phyloP scores from a whole-genome alignment of 1,139 yeast genomes.

The Yamadazyma kanchanaburiensis region DNA sequence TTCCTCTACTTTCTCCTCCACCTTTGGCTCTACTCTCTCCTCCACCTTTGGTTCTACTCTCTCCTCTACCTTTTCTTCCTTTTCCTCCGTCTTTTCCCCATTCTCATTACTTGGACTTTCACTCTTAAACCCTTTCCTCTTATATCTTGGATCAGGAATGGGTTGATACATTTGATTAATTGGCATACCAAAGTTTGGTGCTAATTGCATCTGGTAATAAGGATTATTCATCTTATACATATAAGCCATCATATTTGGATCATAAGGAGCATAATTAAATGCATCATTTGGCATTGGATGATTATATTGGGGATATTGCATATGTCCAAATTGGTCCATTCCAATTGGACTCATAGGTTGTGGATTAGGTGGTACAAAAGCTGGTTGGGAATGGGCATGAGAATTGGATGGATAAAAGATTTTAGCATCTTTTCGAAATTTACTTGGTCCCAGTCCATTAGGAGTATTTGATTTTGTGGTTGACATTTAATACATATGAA shows the following conservation, averaged over 20 bases:
- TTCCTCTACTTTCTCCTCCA: no score
- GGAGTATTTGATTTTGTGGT: constrained; percentile 12
- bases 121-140: background rate
- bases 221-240: constrained; percentile 12
- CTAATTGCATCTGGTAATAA: constrained; percentile 8
- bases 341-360: no score
- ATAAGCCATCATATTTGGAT: constrained; percentile 10
- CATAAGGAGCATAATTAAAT: constrained; percentile 4
- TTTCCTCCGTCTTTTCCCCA: constrained; percentile 2
- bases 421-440: constrained; percentile 44
- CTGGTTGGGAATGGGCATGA: no score
- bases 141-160: background rate
- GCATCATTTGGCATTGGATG: constrained; percentile 3
- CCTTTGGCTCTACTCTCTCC: no score
- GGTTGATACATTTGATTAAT: constrained; percentile 8
- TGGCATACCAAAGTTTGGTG: constrained; percentile 7
- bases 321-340: no score
- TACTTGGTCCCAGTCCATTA: constrained; percentile 27
- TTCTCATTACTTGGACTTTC: constrained; percentile 1
- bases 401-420: constrained; percentile 38
- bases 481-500: constrained; percentile 10
- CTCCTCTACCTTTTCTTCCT: no score
- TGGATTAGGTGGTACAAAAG: no score
- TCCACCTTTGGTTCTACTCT: no score
- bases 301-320: no score